Evolutionary conservation across 768 basidiomycete species (phyloP).

Genomic region (Suillus tomentosus): DNA sequence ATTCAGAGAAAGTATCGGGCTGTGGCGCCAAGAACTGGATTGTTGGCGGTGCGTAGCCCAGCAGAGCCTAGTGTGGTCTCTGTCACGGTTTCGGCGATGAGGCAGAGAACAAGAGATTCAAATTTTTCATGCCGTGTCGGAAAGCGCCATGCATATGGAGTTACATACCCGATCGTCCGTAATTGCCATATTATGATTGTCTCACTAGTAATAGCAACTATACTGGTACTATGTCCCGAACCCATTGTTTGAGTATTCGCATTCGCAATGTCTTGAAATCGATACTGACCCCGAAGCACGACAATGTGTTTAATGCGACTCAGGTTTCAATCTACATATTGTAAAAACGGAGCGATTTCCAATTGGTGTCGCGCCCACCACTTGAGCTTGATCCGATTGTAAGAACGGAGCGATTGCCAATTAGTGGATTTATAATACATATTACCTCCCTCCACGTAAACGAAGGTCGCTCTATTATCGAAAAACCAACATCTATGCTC

Average conservation of each 20-base stretch:
- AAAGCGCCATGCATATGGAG: background rate
- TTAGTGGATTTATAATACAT: too few species aligned
- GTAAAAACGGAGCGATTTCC: too few species aligned
- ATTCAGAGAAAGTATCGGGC: background rate
- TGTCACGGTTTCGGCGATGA: background rate
- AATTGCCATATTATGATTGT: background rate
- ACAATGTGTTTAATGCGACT: background rate
- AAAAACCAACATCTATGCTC: too few species aligned
- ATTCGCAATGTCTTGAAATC: too few species aligned
- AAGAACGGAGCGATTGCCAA: too few species aligned
- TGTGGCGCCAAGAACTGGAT: background rate
- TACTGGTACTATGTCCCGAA: too few species aligned
- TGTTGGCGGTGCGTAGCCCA: background rate
- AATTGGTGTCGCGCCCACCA: too few species aligned
- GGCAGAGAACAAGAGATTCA: background rate
- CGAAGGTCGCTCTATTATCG: too few species aligned
- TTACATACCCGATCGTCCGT: background rate
- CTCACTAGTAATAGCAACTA: background rate
- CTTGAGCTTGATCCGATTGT: too few species aligned
- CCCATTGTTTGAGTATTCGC: background rate
- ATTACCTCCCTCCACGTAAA: too few species aligned
- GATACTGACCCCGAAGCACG: background rate
- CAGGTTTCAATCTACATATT: background rate
- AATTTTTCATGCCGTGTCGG: background rate
- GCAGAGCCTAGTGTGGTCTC: background rate